A percentile compares a stretch with the other conserved stretches of the same genome.
Conservation (phyloP, 2,329 filamentous ascomycete species). For the Cytospora piceicola region DNA sequence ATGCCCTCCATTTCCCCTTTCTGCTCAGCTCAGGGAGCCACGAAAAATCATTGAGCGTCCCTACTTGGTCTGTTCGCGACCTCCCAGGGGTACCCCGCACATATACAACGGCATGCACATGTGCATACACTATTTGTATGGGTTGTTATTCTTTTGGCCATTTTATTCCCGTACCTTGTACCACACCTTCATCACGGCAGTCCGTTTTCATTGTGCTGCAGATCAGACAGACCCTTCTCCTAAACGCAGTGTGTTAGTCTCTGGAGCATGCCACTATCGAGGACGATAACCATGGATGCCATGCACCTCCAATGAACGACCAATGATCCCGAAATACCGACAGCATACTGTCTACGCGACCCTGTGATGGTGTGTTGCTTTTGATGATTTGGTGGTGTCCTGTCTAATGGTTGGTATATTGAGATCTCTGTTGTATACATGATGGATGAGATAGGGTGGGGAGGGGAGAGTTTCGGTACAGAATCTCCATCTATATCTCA, state of each 20-base stretch:
- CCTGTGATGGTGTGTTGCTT: too few relatives aligned
- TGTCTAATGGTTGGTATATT: not conserved
- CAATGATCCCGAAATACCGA: not conserved
- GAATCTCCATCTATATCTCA: not conserved
- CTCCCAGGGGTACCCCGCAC: constrained; percentile 17
- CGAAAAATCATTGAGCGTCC: constrained; percentile 3
- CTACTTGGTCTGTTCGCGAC: not conserved
- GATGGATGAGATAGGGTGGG: not conserved
- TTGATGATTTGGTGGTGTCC: too few relatives aligned
- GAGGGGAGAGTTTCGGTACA: constrained; percentile 2
- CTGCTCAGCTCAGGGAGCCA: constrained; percentile 1
- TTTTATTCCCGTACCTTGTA: not conserved
- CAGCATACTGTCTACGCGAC: not conserved
- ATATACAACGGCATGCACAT: not conserved
- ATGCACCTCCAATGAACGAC: not conserved
- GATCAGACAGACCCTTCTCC: not conserved
- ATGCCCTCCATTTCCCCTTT: not conserved
- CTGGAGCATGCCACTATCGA: not conserved
- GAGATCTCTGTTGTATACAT: constrained; percentile 10
- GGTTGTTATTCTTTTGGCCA: constrained; percentile 8
- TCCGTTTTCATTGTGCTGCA: constrained; percentile 4
- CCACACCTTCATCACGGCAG: constrained; percentile 13
- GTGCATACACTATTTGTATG: not conserved
- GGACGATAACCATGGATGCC: not conserved
- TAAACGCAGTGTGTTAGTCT: not conserved